These are phyloP conservation scores for Henckelia pumila DNA, from an alignment of 257 asterid genomes.

Conservation along the genomic window DNA sequence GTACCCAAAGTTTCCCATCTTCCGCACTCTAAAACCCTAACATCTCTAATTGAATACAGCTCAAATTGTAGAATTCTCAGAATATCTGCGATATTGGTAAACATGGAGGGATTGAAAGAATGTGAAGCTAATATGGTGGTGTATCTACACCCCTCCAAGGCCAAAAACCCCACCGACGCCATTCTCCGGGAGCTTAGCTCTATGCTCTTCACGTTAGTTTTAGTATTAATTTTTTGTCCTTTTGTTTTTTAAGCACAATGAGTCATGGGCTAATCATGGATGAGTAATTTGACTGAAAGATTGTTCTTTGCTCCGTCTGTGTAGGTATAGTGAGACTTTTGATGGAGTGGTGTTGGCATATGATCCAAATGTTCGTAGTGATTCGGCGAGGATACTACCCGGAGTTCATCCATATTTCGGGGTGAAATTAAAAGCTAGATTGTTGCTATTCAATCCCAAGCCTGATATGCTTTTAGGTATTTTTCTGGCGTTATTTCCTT, in stretches of 20 bases:
- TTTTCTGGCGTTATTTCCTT: neutral
- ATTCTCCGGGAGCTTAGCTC: constrained; percentile 63
- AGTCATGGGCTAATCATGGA: neutral
- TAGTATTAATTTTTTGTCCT: neutral
- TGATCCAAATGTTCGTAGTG: constrained; percentile 40
- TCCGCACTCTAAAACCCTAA: neutral
- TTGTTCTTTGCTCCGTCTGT: constrained; percentile 7
- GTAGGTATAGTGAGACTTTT: constrained; percentile 63
- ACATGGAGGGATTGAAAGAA: constrained; percentile 66
- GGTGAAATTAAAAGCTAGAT: constrained; percentile 48
- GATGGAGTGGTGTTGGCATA: constrained; percentile 88
- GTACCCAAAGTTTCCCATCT: neutral
- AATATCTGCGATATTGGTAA: neutral
- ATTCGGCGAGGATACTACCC: constrained; percentile 56
- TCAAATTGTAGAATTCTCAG: neutral
- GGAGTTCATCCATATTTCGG: constrained; percentile 70
- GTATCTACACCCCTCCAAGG: constrained; percentile 64
- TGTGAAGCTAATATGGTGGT: constrained; percentile 52
- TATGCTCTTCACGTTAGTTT: constrained; percentile 62
- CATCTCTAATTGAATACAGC: neutral
- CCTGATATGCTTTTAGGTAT: constrained; percentile 67
- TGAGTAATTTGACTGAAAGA: neutral
- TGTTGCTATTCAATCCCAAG: constrained; percentile 70
- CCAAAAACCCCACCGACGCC: constrained; percentile 44
- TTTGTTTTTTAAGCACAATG: too few relatives aligned